Evolutionary conservation across 2,329 filamentous ascomycete species (phyloP).

Genomic region (Pseudogymnoascus sp.): DNA sequence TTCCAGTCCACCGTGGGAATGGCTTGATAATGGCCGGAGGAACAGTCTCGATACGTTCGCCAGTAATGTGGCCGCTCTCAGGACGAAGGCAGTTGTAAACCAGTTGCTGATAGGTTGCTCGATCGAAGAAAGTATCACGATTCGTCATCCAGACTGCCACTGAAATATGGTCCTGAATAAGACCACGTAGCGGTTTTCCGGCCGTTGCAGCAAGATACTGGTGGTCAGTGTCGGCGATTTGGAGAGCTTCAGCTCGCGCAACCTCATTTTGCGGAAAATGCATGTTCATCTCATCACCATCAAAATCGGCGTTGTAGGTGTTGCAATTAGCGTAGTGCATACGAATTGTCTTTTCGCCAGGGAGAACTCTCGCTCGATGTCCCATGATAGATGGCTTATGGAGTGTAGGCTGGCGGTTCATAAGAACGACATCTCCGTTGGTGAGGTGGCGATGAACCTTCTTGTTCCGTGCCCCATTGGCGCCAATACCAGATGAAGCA

Average conservation of each 20-base stretch:
- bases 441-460: slow-evolving; percentile 95
- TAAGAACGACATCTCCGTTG: slow-evolving; percentile 93
- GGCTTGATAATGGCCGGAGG: slow-evolving; percentile 78
- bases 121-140: slow-evolving; percentile 82
- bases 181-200: slow-evolving; percentile 84
- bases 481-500: slow-evolving; percentile 67
- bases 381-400: slow-evolving; percentile 99
- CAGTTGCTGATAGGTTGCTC: slow-evolving; percentile 86
- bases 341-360: slow-evolving; percentile 92
- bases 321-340: slow-evolving; percentile 99
- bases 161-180: slow-evolving; percentile 97
- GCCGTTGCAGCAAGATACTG: slow-evolving; percentile 93
- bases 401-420: slow-evolving; percentile 96
- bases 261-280: slow-evolving; percentile 98
- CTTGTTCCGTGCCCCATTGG: slow-evolving; percentile 75
- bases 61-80: slow-evolving; percentile 79
- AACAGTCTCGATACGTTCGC: slow-evolving; percentile 72
- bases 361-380: slow-evolving; percentile 82
- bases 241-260: slow-evolving; percentile 82
- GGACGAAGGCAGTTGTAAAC: slow-evolving; percentile 84
- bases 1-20: slow-evolving; percentile 80
- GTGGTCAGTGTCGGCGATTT: slow-evolving; percentile 92
- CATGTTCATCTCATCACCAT: slow-evolving; percentile 99
- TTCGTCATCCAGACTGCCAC: slow-evolving; percentile 87
- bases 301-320: slow-evolving; percentile 98